Evolutionary conservation across 2,329 filamentous ascomycete species (phyloP), one percentile per base, ranked within the genome.

Genomic region (Didymella arachidicola): DNA sequence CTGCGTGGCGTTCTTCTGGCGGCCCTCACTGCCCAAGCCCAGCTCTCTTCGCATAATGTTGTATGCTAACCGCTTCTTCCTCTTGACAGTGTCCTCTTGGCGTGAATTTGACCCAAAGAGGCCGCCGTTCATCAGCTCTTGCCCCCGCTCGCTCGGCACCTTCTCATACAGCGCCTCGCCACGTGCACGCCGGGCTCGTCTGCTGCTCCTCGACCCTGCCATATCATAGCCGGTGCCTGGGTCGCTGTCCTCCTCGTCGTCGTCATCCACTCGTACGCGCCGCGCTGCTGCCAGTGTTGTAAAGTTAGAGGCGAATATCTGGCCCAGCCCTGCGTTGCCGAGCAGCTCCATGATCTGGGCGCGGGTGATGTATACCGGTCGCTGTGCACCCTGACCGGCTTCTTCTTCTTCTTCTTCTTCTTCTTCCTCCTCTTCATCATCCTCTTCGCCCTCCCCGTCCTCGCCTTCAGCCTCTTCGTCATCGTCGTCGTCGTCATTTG

Each of bases 11-110:
- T 82, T 84, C 55, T 84, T 86, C 52, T 85, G 84, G 3, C 84
- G 80, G 7, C 84, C 83, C 48, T 83, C 81, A 43, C 79, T 73
- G 16, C 87, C 87, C n/a, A 89, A 72, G 0, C 91, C 94, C 32
- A 97, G 78, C 75, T 97, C 93, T 43, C 94, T 86, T 74, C 91
- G 90, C 66, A 98, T 83, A 62, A 97, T 82, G 44, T 90, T 86
- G 56, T 86, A 84, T 11, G 88, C 84, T 18, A 96, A 76, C 43
- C 79, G 83, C 66, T 79, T 82, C 65, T 85, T 87, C 62, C 86
- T 84, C 73, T 88, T 86, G 60, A 77, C 82, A 64, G 80, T 80
- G 67, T 81, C 80, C 57, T 81, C 78, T 43, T 71, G 70, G 36
- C 80, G 73, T 48, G 89, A 84, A 57, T 87, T 89, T 18, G 82